Conservation (phyloP, 176 grass and related monocot genomes). For the Rhipidocladum racemiflorum region DNA sequence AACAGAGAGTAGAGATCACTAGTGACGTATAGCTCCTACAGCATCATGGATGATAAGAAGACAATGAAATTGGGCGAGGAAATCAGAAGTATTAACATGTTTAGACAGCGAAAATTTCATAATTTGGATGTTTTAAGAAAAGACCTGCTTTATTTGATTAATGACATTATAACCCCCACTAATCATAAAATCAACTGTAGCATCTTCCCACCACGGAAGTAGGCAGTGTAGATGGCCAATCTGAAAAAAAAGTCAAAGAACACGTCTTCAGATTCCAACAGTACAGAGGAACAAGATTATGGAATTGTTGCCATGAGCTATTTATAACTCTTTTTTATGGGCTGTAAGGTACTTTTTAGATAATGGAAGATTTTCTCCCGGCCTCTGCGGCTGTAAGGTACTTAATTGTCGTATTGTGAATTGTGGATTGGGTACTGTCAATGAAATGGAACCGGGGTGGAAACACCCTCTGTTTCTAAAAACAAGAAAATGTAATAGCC, state of each 20-base stretch:
- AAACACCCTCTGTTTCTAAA: too few relatives aligned
- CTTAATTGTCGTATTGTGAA: too few relatives aligned
- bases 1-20: background rate
- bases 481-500: background rate
- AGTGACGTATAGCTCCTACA: background rate
- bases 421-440: too few relatives aligned
- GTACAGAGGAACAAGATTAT: background rate
- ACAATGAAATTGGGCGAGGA: background rate
- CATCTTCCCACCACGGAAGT: slow-evolving; percentile 95
- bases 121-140: slow-evolving; percentile 2
- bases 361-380: too few relatives aligned
- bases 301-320: too few relatives aligned
- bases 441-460: too few relatives aligned
- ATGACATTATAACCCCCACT: slow-evolving; percentile 88
- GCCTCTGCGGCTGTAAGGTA: too few relatives aligned
- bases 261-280: background rate
- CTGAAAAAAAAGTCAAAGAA: slow-evolving; percentile 33
- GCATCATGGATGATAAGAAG: background rate
- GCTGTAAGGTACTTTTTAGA: too few relatives aligned
- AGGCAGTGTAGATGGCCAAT: slow-evolving; percentile 80
- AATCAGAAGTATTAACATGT: background rate
- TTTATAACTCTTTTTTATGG: too few relatives aligned
- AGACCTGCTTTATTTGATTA: slow-evolving; percentile 73
- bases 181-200: slow-evolving; percentile 88
- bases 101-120: background rate